Percentiles rank a stretch among this genome's conserved stretches.
phyloP scores from a whole-genome alignment of 2,329 filamentous ascomycete genomes.

The Metarhizium rileyi region DNA sequence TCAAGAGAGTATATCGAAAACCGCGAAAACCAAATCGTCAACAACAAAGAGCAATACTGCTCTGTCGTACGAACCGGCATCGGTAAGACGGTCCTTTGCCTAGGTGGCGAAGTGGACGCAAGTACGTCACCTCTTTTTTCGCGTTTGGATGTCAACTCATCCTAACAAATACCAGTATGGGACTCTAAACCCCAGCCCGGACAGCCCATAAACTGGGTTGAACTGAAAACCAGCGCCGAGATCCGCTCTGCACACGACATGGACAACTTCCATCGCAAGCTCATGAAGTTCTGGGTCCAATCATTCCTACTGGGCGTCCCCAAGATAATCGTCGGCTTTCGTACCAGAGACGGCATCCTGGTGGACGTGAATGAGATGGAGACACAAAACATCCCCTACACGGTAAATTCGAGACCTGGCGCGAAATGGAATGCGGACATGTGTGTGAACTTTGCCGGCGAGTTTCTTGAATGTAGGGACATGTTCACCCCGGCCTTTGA shows the following conservation, averaged over 20 bases:
- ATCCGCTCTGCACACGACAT: constrained; percentile 59
- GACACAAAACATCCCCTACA: constrained; percentile 68
- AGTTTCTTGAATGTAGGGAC: constrained; percentile 64
- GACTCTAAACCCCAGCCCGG: constrained; percentile 64
- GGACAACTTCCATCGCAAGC: constrained; percentile 74
- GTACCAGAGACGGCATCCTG: constrained; percentile 62
- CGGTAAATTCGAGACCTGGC: constrained; percentile 56
- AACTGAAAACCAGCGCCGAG: constrained; percentile 82
- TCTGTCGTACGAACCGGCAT: constrained; percentile 86
- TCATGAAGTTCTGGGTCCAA: constrained; percentile 95
- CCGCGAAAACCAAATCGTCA: constrained; percentile 62
- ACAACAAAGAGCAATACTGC: constrained; percentile 91
- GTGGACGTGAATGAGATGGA: constrained; percentile 66
- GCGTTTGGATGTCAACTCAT: too few relatives aligned
- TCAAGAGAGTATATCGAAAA: constrained; percentile 69
- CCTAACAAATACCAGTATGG: constrained; percentile 49
- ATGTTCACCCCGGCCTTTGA: not conserved
- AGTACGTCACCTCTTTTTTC: constrained; percentile 35
- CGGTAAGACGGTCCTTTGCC: constrained; percentile 61
- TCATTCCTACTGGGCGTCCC: constrained; percentile 90
- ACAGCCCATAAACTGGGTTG: constrained; percentile 79
- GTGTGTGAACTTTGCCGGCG: constrained; percentile 82
- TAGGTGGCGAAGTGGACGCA: constrained; percentile 91
- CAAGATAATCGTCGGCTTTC: constrained; percentile 84
- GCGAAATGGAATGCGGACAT: constrained; percentile 82